Base-by-base conservation (phyloP, 305 asterid genomes). In the Plantago lanceolata region DNA sequence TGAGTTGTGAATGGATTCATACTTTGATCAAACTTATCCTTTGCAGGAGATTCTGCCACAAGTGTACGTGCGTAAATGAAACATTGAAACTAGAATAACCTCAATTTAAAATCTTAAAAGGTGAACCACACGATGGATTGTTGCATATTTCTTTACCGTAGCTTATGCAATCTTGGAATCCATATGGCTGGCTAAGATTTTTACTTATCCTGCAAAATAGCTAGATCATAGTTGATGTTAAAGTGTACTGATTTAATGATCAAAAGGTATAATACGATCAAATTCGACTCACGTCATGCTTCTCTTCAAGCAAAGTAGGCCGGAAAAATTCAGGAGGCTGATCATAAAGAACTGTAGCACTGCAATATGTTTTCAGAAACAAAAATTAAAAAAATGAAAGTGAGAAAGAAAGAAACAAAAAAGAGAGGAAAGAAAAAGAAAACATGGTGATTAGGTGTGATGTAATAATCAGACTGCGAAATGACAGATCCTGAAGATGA, bases 261-360 rank as follows among this genome's bases (percentile, higher is more conserved):
- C 63, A 18, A 76, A 64, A 64, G 69, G 54, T 71, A 70, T 21
- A 51, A 16, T 12, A 57, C 45, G 21, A 29, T 54, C 33, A 43
- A 71, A 67, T 66, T 73, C 48, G 67, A 61, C 83, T 84, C 78
- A 92, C 98, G 73, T 82, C 68, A 68, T 92, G 96, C 79, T 80
- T 89, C 82, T 85, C 95, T 68, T 70, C 79, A 1, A 85, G 84
- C 72, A 89, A 81, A 66, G 98, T 79, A 54, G 95, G 96, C 19
- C 72, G 86, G 60, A 92, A 92, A 78, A 92, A 85, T 69, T 92
- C 98, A 60, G 98, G 98, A 68, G 98, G 90, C 67, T 87, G 97
- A 76, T 92, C 98, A 68, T 89, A 92, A 37, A 92, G 80, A 77
- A 92, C 96, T 61, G 94, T 77, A 73, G 98, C 97, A 66, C 98